Conservation (phyloP, 176 grass and related monocot genomes). For the Oryza nivara region DNA sequence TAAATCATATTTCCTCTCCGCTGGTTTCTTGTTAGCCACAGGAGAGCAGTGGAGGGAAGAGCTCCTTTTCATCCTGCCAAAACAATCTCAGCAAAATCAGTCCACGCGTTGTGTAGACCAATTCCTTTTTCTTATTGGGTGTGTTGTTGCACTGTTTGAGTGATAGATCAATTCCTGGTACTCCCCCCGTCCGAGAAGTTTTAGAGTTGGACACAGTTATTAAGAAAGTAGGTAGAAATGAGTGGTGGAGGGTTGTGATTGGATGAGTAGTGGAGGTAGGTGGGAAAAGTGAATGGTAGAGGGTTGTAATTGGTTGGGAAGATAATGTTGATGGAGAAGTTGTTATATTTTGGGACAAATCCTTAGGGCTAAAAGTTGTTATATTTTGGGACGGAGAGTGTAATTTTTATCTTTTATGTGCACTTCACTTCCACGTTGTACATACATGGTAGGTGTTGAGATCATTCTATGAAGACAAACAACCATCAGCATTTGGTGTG, state of each 20-base stretch:
- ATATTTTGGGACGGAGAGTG: no score
- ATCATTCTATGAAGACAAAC: not conserved
- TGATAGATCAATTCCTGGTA: not conserved
- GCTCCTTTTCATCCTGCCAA: not conserved
- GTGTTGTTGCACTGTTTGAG: not conserved
- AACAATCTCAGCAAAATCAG: not conserved
- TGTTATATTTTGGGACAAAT: no score
- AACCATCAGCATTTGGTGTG: not conserved
- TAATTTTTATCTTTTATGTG: not conserved
- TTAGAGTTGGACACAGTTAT: no score
- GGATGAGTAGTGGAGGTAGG: no score
- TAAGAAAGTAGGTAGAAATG: no score
- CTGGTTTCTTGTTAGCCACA: not conserved
- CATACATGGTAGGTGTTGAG: not conserved
- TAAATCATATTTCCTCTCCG: not conserved
- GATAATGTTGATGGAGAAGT: no score
- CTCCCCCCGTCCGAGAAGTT: no score
- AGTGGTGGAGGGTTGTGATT: no score
- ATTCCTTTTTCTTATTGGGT: not conserved
- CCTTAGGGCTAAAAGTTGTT: no score
- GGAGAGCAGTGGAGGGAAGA: not conserved
- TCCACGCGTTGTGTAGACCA: not conserved
- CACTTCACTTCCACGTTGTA: not conserved
- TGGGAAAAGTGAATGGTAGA: no score
- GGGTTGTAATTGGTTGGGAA: no score